Base-by-base conservation (phyloP, 495 filamentous ascomycete species). In the Talaromyces ruber region DNA sequence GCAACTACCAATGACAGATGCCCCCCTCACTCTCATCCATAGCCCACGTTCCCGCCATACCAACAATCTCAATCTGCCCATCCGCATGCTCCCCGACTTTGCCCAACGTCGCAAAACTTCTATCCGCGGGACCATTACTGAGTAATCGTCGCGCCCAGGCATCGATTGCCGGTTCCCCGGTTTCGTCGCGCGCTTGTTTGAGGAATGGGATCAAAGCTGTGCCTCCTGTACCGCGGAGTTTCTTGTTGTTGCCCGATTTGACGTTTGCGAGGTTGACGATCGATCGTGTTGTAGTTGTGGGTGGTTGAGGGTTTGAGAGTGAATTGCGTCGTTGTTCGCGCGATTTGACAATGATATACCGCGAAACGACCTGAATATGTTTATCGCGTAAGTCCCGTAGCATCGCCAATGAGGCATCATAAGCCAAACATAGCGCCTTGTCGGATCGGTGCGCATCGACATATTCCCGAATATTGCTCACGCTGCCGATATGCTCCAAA, bases 151-250 rank as follows among this genome's bases (percentile, higher is more conserved):
- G 79, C 1, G 90, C 88, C 92, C 92, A 96, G 2, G 84, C 81
- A 65, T 93, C 88, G 24, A 97, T 86, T 9, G 92, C 90, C 8
- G 91, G 90, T 72, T 98, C 94, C 45, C 91, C 89, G 0, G 93
- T 98, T 78, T 99, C 94, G 68, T 98, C 93, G 4, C 93, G 82
- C 2, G 93, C 93, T 72, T 98, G 93, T 70, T 96, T 96, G 58
- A 98, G 77, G 70, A 98, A 98, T 0, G 92, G 90, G 60, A 97
- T 96, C 63, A 98, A 75, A 2, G 92, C 88, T 0, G 93, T 97
- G 7, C 93, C 93, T 22, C 94, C 94, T 0, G 94, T 98, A 24
- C 94, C 94, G 34, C 87, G 90, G 0, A 98, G 80, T 62, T 87
- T 89, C 64, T 84, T 84, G 47, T 67, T 74, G 62, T 76, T 78